Evolutionary conservation across 75 land plant genomes (phyloP).

Genomic region (Isoetes taiwanensis): DNA sequence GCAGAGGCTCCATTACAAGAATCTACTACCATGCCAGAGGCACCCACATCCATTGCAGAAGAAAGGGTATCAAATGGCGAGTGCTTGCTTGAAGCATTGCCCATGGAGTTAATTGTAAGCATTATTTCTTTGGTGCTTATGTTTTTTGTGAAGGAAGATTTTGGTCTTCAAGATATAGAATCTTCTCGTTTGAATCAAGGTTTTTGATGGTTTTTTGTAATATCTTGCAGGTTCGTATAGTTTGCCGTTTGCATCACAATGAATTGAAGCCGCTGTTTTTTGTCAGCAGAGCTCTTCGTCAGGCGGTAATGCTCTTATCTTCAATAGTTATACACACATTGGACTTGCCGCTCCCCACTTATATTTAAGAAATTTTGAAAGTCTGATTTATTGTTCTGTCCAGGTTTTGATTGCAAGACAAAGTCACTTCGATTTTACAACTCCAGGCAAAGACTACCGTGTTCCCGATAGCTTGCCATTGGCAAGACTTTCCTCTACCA

Average conservation of each 20-base stretch:
- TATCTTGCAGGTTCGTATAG: constrained; percentile 67
- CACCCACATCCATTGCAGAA: not conserved
- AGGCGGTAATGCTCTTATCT: constrained; percentile 42
- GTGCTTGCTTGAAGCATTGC: constrained; percentile 68
- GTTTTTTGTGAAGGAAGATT: not conserved
- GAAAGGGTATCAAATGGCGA: constrained; percentile 22
- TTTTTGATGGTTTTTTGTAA: constrained; percentile 19
- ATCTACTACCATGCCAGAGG: not conserved
- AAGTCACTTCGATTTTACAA: constrained; percentile 71
- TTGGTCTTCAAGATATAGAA: not conserved
- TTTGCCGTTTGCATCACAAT: constrained; percentile 79
- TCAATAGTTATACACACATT: not conserved
- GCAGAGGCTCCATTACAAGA: constrained; percentile 3
- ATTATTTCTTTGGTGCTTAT: not conserved
- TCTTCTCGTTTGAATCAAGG: not conserved
- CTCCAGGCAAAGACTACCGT: constrained; percentile 69
- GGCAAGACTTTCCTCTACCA: constrained; percentile 21
- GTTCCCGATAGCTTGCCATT: constrained; percentile 42
- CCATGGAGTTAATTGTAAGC: constrained; percentile 68
- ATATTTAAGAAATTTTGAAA: not conserved
- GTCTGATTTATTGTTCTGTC: not conserved
- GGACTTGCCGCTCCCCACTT: not conserved
- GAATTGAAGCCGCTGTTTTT: constrained; percentile 73
- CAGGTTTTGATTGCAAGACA: constrained; percentile 73
- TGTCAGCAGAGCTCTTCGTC: constrained; percentile 52